Percentiles rank a stretch among this genome's conserved stretches.
Conservation (phyloP, 805 yeast species). For the Brettanomyces sp. region DNA sequence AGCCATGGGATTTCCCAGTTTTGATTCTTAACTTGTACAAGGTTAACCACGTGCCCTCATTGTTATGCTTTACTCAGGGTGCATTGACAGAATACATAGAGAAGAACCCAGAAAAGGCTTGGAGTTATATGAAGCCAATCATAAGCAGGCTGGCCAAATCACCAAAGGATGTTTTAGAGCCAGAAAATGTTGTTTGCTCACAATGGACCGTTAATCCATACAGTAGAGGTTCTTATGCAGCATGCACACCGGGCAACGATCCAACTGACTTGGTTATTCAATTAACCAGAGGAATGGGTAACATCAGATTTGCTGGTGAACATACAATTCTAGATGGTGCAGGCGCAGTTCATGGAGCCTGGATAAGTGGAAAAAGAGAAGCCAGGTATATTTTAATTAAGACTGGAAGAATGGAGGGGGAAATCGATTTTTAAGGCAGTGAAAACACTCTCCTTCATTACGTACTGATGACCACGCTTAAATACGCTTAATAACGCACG, state of each 20-base stretch:
- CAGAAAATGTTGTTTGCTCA: conserved; percentile 38
- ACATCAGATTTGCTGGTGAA: conserved; percentile 82
- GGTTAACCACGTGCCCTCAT: conserved; percentile 34
- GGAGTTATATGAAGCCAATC: conserved; percentile 51
- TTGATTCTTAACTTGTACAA: conserved; percentile 51
- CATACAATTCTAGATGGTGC: conserved; percentile 81
- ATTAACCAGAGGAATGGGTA: conserved; percentile 48
- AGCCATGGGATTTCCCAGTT: conserved; percentile 52
- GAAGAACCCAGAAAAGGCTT: conserved; percentile 40
- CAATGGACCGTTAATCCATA: conserved; percentile 78
- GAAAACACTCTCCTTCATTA: no score
- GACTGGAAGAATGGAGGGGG: conserved; percentile 24
- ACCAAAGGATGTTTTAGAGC: conserved; percentile 20
- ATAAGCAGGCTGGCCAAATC: conserved; percentile 20
- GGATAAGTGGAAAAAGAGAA: conserved; percentile 48
- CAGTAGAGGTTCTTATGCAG: conserved; percentile 75
- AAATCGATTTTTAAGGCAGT: background rate
- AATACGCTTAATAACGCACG: background rate
- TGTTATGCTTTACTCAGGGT: conserved; percentile 62
- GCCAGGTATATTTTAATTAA: conserved; percentile 15
- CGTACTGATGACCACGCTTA: background rate
- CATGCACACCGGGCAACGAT: conserved; percentile 59
- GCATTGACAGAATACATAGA: conserved; percentile 60
- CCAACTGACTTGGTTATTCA: conserved; percentile 55
- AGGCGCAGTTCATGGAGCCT: conserved; percentile 91